Evolutionary conservation across 1,284 basidiomycete species (phyloP), one percentile per base, ranked within the genome.

Genomic region (Cryptococcus amylolentus): DNA sequence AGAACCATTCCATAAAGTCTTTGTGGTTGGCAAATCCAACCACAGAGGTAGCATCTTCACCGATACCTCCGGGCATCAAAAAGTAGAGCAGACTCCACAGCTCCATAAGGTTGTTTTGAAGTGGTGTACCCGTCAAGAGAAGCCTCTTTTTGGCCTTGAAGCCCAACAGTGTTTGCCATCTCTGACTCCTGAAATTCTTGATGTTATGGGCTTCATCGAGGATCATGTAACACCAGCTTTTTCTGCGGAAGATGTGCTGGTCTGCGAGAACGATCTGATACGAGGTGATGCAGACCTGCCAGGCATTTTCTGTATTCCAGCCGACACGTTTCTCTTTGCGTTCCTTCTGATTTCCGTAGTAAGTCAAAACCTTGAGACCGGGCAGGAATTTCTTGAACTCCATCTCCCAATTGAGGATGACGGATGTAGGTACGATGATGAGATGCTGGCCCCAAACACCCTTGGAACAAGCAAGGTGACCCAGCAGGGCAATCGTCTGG

Each of bases 371-470:
- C 67, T 86, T 89, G 82, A 97, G 94, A 1, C 93, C 94, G 0
- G 94, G 94, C 2, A 97, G 80, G 72, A 97, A 97, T 77, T 96
- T 96, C 77, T 97, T 96, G 81, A 97, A 97, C 75, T 97, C 94
- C 89, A 97, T 95, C 75, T 96, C 94, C 94, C 94, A 98, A 72
- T 98, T 97, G 56, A 97, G 82, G 61, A 98, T 84, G 55, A 97
- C 94, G 60, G 89, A 92, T 1, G 94, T 97, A 1, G 94, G 92
- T 12, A 95, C 93, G 66, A 97, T 86, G 71, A 98, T 92, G 31
- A 97, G 83, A 78, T 97, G 94, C 3, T 94, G 94, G 0, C 95
- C 95, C 93, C 94, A 97, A 58, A 95, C 90, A 6, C 94, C 94
- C 51, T 87, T 83, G 74, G 95, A 91, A 72, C 93, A 96, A 14